These are phyloP conservation scores for Fusarium udum DNA, from an alignment of 2,329 filamentous ascomycete species.

Conservation along the genomic window DNA sequence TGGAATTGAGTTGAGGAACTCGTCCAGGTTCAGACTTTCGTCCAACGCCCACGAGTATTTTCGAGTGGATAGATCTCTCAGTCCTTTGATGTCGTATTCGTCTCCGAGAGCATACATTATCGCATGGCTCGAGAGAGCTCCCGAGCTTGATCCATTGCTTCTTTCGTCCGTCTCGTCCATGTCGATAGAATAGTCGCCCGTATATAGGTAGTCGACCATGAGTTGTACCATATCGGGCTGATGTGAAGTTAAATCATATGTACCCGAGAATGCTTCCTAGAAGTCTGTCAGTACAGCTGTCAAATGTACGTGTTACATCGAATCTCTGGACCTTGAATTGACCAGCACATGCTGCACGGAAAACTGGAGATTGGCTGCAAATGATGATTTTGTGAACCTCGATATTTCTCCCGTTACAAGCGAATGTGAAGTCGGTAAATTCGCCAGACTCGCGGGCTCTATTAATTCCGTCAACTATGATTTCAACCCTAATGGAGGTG, in stretches of 20 bases:
- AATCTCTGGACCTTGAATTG: neutral
- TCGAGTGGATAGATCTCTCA: neutral
- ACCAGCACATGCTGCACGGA: conserved; percentile 6
- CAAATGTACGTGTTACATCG: no score
- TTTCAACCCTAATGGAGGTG: no score
- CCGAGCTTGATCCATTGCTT: rapidly evolving
- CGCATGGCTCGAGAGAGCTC: neutral
- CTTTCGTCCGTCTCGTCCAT: rapidly evolving
- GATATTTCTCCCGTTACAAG: neutral
- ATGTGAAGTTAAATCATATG: conserved; percentile 8
- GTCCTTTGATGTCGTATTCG: conserved; percentile 20
- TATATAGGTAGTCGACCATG: conserved; percentile 35
- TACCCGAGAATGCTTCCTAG: conserved; percentile 13
- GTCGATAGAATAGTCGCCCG: neutral
- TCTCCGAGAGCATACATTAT: conserved; percentile 22
- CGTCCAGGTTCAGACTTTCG: neutral
- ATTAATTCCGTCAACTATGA: neutral
- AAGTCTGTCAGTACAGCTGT: neutral
- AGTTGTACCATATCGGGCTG: conserved; percentile 1
- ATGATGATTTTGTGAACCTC: conserved; percentile 5
- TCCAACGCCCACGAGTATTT: conserved; percentile 13
- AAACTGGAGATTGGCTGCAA: conserved; percentile 11
- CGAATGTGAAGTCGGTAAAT: conserved; percentile 1
- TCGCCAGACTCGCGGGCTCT: neutral
- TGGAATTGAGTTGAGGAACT: conserved; percentile 10